Evolutionary conservation across 2,329 filamentous ascomycete species (phyloP), one percentile per base, ranked within the genome.

Genomic region (Aspergillus quadrilineatus): DNA sequence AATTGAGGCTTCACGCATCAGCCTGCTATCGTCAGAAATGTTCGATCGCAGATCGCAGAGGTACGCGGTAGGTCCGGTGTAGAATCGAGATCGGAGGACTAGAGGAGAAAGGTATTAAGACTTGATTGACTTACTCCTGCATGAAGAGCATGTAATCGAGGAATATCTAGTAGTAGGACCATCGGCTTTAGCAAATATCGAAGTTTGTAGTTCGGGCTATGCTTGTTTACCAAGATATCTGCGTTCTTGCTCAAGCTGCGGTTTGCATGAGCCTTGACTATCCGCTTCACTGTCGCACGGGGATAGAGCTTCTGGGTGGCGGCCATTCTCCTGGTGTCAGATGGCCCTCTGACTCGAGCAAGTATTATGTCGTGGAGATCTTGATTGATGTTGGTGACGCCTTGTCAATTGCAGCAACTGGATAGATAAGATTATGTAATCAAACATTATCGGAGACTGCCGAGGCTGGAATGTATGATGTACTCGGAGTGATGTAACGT

Each of bases 251-350:
- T 90, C 61, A 96, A 75, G 62, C 83, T 88, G 69, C 87, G 86
- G 61, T 89, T 88, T 7, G 90, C 89, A 73, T 96, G 91, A 15
- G 90, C 91, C 76, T 96, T 96, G 67, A 95, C 82, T 58, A 95
- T 93, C 74, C 92, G 92, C 75, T 92, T 94, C 65, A 96, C 81
- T 0, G 90, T 94, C 15, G 85, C 86, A 60, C 92, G 87, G 9
- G 92, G 92, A 68, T 96, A 96, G 12, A 90, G 80, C 65, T 91
- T 93, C 68, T 88, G 86, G 22, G 85, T 80, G 10, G 83, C 77
- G 50, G 83, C 85, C 82, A 86, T 88, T 9, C n/a, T 15, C 10
- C 53, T 29, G 15, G n/a, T n/a, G 30, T 29, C 14, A 12, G 34
- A 37, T n/a, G 10, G 10, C 34, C 34, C 9, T 37, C 22, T 17